Percentiles rank a stretch among this genome's conserved stretches.
Conservation (phyloP, 257 asterid species). For the Nicotiana sylvestris region DNA sequence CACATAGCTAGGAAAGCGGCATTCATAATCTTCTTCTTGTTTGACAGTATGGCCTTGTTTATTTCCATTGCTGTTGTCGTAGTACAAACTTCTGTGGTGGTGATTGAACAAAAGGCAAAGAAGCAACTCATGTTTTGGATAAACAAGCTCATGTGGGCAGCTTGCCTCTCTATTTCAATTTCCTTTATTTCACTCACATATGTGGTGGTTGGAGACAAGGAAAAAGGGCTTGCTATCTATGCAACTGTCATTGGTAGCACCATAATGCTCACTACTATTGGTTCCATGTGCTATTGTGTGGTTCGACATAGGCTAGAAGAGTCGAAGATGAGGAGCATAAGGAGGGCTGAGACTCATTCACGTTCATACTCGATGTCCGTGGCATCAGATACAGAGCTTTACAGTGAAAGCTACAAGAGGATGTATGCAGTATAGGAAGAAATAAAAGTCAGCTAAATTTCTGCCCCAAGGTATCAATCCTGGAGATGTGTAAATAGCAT, state of each 20-base stretch:
- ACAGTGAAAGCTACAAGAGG: constrained; percentile 59
- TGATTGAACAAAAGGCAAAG: constrained; percentile 90
- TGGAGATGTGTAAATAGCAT: neutral
- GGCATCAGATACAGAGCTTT: constrained; percentile 66
- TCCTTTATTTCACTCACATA: constrained; percentile 80
- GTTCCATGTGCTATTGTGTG: constrained; percentile 91
- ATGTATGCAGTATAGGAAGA: constrained; percentile 76
- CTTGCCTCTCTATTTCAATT: constrained; percentile 77
- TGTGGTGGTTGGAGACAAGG: constrained; percentile 71
- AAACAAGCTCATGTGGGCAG: constrained; percentile 97
- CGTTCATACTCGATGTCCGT: constrained; percentile 67
- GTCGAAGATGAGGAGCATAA: constrained; percentile 65
- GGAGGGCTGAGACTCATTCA: constrained; percentile 52
- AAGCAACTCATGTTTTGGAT: constrained; percentile 84
- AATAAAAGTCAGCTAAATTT: constrained; percentile 3
- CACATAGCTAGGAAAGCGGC: constrained; percentile 68
- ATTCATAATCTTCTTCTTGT: constrained; percentile 74
- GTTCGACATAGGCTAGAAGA: constrained; percentile 78
- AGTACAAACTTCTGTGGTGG: constrained; percentile 89
- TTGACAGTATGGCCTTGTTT: constrained; percentile 74
- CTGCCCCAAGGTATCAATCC: neutral
- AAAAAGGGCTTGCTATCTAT: constrained; percentile 75
- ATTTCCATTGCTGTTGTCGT: constrained; percentile 97
- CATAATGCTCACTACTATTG: constrained; percentile 81
- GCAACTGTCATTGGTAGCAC: constrained; percentile 71